Percentiles rank a stretch among this genome's conserved stretches.
Conservation (phyloP, 225 moss, liverwort and hornwort genomes). For the Bryoerythrophyllum caledonicum region DNA sequence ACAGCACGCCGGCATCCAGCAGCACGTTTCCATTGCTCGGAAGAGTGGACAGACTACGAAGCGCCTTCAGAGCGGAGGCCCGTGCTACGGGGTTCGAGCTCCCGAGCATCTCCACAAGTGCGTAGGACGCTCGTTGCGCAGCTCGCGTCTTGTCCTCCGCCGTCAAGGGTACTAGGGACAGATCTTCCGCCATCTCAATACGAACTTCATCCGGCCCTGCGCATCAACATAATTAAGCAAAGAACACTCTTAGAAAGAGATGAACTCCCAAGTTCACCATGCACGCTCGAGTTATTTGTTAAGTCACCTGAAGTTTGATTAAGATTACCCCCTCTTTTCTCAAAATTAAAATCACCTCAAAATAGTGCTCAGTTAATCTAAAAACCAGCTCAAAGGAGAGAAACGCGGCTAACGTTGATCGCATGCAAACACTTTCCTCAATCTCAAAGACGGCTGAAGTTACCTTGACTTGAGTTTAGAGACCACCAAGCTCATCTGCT, state of each 20-base stretch:
- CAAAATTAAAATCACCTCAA: too few species aligned
- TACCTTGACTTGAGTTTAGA: too few species aligned
- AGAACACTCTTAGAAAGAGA: neutral
- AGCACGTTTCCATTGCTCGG: constrained; percentile 54
- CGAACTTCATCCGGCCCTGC: constrained; percentile 63
- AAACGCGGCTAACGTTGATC: too few species aligned
- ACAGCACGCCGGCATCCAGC: constrained; percentile 49
- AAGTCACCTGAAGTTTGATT: too few species aligned
- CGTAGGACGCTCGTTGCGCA: constrained; percentile 39
- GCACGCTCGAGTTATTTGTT: neutral
- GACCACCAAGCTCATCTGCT: too few species aligned
- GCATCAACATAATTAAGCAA: neutral
- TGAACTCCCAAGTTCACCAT: too few species aligned
- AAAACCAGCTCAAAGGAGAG: too few species aligned
- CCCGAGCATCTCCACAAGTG: constrained; percentile 62
- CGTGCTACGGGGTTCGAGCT: constrained; percentile 51
- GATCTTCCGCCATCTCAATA: constrained; percentile 62
- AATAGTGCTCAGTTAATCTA: too few species aligned
- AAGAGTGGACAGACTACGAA: constrained; percentile 54
- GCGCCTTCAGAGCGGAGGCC: constrained; percentile 55
- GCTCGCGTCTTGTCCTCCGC: constrained; percentile 52
- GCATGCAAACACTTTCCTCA: too few species aligned
- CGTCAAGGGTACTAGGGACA: constrained; percentile 57
- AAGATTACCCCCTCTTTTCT: too few species aligned
- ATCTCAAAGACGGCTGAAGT: too few species aligned